These are phyloP conservation scores for Musa troglodytarum DNA, from an alignment of 176 grass and related monocot species.

Conservation along the genomic window DNA sequence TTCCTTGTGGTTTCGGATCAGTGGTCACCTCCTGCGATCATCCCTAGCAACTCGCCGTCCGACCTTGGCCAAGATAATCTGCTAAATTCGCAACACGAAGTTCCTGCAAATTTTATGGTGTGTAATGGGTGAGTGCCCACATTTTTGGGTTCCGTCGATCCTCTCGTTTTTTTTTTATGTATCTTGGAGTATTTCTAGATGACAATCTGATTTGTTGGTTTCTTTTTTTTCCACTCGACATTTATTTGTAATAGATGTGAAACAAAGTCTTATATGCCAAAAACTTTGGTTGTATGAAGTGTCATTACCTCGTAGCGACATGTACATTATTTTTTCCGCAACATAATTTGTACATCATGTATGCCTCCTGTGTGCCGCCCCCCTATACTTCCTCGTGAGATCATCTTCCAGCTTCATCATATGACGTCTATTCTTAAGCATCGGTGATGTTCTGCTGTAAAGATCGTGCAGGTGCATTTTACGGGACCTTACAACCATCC, in stretches of 20 bases:
- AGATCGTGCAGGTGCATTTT: too few species aligned
- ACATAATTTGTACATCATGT: too few species aligned
- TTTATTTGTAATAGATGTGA: neutral
- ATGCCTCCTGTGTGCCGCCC: too few species aligned
- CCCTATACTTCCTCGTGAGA: too few species aligned
- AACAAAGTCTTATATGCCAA: neutral
- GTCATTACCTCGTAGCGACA: neutral
- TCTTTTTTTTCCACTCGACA: neutral
- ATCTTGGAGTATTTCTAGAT: neutral
- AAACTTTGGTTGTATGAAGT: neutral
- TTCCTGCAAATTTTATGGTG: slow-evolving; percentile 5
- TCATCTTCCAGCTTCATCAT: too few species aligned
- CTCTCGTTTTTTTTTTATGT: neutral
- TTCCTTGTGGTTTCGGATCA: slow-evolving; percentile 96
- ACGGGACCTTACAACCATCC: too few species aligned
- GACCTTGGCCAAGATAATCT: slow-evolving; percentile 36
- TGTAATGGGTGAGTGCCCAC: neutral
- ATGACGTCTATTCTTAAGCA: too few species aligned
- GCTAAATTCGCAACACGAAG: slow-evolving; percentile 14
- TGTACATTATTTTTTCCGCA: neutral
- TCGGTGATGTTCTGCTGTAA: too few species aligned
- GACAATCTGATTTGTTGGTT: neutral
- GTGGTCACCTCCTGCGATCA: slow-evolving; percentile 55
- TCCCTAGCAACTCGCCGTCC: slow-evolving; percentile 36
- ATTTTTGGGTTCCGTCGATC: neutral